Evolutionary conservation across 2,329 filamentous ascomycete genomes (phyloP), one percentile per base, ranked within the genome.

Genomic region (Botryotinia convoluta): DNA sequence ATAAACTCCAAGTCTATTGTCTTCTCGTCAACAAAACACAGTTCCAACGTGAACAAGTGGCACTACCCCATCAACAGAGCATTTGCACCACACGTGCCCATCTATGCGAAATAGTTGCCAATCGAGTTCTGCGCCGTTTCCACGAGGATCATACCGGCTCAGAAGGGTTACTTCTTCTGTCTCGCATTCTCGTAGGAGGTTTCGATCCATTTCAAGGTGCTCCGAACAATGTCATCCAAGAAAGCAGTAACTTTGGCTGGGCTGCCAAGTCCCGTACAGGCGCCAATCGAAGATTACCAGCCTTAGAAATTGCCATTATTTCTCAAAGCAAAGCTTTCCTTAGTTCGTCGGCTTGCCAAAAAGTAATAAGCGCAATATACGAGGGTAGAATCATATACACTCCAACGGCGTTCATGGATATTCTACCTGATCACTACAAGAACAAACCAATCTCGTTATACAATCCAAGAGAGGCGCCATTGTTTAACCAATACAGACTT

Each of bases 171-270:
- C 84, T 96, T 7, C 84, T 93, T 35, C 86, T 96, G 9, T 90
- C 93, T 9, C 92, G 95, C 77, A 91, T 96, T 45, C 87, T 96
- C 32, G 92, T 97, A 22, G 92, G 93, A 26, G 92, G 92, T 22
- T 96, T 97, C 78, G 91, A 94, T 78, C 93, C 93, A 1, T 96
- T 96, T 78, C 93, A 96, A 82, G 93, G 93, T 77, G 93, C 93
- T 0, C 93, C 93, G 0, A 83, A 86, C 1, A 87, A 92, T 72
- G 87, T 95, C 59, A 86, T 88, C 51, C 84, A 85, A 26, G 86
- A 92, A 76, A 89, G 87, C 44, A 76, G 69, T 29, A 82, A 83
- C 45, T 29, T 81, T 80, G 62, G 82, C 82, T 74, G 84, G 4
- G 81, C 85, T 4, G 82, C 84, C 54, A 82, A 83, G 22, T 82